Evolutionary conservation across 257 asterid species (phyloP), one percentile per base, ranked within the genome.

Genomic region (Rauvolfia tetraphylla): DNA sequence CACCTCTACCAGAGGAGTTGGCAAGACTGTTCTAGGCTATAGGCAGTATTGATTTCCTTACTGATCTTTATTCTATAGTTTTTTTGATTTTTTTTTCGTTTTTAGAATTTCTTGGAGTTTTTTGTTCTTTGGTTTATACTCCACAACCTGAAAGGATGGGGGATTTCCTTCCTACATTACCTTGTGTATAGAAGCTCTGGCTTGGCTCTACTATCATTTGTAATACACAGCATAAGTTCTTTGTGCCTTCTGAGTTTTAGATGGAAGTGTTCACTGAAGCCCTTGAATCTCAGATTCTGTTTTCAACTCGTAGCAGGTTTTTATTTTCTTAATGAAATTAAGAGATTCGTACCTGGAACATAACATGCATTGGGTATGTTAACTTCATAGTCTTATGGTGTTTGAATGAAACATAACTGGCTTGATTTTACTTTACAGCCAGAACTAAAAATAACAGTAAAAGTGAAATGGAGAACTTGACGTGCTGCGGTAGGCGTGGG

Each of bases 21-120:
- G 79, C 51, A 90, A 80, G 82, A 79, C 89, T 78, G 82, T 88
- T 61, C 77, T 88, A 76, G 89, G 92, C 22, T 78, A 70, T 41
- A 87, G 92, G 49, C 94, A 82, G 73, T 79, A 84, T 71, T 89
- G 81, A 84, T 46, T n/a, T 79, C 68, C 17, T 54, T 79, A n/a
- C 36, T 76, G 65, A 29, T 4, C 11, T 68, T 38, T 27, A 2
- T 31, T 59, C 33, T 44, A 39, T 33, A 8, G 8, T 46, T 46
- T 74, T 44, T 48, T 33, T 12, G 65, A 48, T 39, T 38, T 38
- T 46, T 53, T 51, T 68, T 81, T 48, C n/a, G 59, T 66, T 75
- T 15, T 4, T 67, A 13, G 17, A 20, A 63, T 68, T 54, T 79
- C 36, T 17, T 78, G 14, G 72, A 58, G 75, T 48, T 6, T 78